These are phyloP conservation scores for Phytophthora aleatoria DNA, from an alignment of 352 stramenopile species.

Conservation along the genomic window DNA sequence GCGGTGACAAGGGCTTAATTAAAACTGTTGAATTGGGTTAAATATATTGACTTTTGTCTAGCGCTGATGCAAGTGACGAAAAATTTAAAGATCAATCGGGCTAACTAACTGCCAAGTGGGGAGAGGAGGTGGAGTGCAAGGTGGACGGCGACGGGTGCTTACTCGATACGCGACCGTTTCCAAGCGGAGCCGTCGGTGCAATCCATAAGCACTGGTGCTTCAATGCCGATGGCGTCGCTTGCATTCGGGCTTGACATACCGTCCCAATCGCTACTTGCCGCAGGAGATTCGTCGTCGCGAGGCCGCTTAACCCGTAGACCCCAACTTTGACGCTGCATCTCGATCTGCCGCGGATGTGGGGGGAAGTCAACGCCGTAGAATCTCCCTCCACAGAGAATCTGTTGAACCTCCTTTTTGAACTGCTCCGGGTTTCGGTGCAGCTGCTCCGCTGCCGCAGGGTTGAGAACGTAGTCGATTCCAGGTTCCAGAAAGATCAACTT, in stretches of 20 bases:
- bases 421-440: conserved; percentile 49
- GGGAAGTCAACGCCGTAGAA: conserved; percentile 74
- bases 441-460: conserved; percentile 54
- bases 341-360: conserved; percentile 56
- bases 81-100: conserved; percentile 12
- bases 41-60: conserved; percentile 43
- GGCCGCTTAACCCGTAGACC: conserved; percentile 59
- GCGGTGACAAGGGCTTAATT: too few species aligned
- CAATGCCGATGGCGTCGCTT: conserved; percentile 25
- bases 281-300: conserved; percentile 41
- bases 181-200: conserved; percentile 43
- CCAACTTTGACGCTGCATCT: conserved; percentile 56
- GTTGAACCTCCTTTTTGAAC: conserved; percentile 64
- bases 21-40: conserved; percentile 24
- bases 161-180: conserved; percentile 72
- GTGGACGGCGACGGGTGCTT: conserved; percentile 4
- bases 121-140: background rate
- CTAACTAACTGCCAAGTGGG: background rate
- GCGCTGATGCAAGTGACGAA: conserved; percentile 10
- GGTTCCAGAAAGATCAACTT: conserved; percentile 86
- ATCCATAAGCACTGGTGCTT: conserved; percentile 47
- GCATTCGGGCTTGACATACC: conserved; percentile 28
- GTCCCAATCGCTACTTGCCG: conserved; percentile 42
- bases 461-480: conserved; percentile 72
- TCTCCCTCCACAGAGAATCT: conserved; percentile 65